Percentiles rank a stretch among this genome's conserved stretches.
These are phyloP conservation scores for Trichophyton benhamiae DNA, from an alignment of 2,329 filamentous ascomycete genomes.

Conservation along the genomic window DNA sequence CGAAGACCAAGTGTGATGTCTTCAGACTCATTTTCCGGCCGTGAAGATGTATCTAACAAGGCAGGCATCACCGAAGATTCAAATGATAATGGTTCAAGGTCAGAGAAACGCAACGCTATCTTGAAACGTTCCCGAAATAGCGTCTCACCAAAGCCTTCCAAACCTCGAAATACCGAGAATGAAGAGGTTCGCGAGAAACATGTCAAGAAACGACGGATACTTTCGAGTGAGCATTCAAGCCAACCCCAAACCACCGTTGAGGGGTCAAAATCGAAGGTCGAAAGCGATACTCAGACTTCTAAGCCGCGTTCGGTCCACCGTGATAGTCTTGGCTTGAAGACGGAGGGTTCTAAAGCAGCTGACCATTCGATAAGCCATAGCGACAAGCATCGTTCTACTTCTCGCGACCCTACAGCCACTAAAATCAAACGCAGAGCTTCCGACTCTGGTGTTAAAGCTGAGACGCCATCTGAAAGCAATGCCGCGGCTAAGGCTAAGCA, in stretches of 20 bases:
- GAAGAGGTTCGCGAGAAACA: slow-evolving; percentile 22
- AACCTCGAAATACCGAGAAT: slow-evolving; percentile 21
- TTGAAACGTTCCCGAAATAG: slow-evolving; percentile 34
- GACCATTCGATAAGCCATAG: neutral
- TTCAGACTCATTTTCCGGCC: slow-evolving; percentile 30
- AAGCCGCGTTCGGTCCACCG: neutral
- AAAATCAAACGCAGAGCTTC: neutral
- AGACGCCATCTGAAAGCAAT: slow-evolving; percentile 22
- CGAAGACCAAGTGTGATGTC: slow-evolving; percentile 28
- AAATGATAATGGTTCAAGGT: slow-evolving; percentile 15
- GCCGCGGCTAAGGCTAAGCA: slow-evolving; percentile 8
- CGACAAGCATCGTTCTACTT: neutral
- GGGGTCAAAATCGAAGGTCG: slow-evolving; percentile 16
- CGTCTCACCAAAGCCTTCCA: slow-evolving; percentile 30
- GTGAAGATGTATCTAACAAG: slow-evolving; percentile 27
- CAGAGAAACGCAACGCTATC: slow-evolving; percentile 13
- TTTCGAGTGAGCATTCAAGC: slow-evolving; percentile 27
- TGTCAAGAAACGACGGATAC: slow-evolving; percentile 33
- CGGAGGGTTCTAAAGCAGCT: neutral
- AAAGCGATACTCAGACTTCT: neutral
- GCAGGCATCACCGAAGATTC: slow-evolving; percentile 20
- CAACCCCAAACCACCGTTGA: slow-evolving; percentile 12
- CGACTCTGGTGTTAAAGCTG: slow-evolving; percentile 18
- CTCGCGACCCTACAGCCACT: neutral
- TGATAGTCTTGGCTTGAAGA: neutral